Conservation (phyloP, 2,329 filamentous ascomycete genomes). For the Daldinia eschscholtzii region DNA sequence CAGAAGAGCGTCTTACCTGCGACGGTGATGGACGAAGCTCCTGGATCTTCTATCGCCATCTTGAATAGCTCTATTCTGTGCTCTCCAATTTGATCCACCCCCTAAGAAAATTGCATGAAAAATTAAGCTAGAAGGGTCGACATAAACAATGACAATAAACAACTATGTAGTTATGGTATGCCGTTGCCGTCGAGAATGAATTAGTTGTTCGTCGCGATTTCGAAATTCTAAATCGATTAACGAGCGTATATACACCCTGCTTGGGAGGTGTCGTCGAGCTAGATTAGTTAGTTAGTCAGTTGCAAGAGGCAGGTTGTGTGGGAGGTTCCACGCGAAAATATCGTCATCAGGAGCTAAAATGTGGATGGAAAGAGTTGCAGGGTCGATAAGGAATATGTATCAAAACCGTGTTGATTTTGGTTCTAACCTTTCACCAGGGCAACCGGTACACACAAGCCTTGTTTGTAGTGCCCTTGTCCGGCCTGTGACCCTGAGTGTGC, state of each 20-base stretch:
- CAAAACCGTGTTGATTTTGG: slow-evolving; percentile 38
- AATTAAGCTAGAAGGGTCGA: slow-evolving; percentile 29
- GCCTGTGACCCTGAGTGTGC: no score
- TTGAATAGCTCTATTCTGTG: slow-evolving; percentile 31
- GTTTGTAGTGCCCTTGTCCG: slow-evolving; percentile 20
- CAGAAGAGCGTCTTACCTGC: slow-evolving; percentile 59
- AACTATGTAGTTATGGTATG: neutral
- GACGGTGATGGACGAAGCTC: slow-evolving; percentile 70
- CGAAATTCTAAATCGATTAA: slow-evolving; percentile 10
- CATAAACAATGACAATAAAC: slow-evolving; percentile 43
- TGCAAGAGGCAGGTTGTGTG: slow-evolving; percentile 18
- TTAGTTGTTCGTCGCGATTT: slow-evolving; percentile 10
- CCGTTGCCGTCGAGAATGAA: slow-evolving; percentile 18
- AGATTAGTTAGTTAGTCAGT: slow-evolving; percentile 5
- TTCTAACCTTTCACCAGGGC: slow-evolving; percentile 27
- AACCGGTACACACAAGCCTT: slow-evolving; percentile 29
- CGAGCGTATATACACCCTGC: slow-evolving; percentile 18
- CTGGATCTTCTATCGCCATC: slow-evolving; percentile 57
- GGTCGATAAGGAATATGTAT: slow-evolving; percentile 2
- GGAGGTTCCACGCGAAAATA: slow-evolving; percentile 14
- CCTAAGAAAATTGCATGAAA: slow-evolving; percentile 20
- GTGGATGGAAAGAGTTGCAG: slow-evolving; percentile 12
- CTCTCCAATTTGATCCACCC: slow-evolving; percentile 25
- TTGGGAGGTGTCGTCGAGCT: slow-evolving; percentile 6
- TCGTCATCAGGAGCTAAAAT: slow-evolving; percentile 37